Evolutionary conservation across 2,329 filamentous ascomycete genomes (phyloP).

Genomic region (Leptographium wingfieldii): DNA sequence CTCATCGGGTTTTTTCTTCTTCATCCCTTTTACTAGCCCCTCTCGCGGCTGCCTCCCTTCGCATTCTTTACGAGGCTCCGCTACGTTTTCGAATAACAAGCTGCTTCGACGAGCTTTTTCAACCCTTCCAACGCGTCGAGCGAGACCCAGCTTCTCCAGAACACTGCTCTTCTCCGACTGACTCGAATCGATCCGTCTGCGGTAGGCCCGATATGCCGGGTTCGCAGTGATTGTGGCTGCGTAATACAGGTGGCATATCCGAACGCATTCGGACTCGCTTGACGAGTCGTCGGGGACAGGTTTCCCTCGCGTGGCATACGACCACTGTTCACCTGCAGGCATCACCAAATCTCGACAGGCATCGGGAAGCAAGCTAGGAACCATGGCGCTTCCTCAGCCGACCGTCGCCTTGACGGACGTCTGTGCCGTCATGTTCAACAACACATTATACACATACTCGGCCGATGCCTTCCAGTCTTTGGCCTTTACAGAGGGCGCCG

Average conservation of each 20-base stretch:
- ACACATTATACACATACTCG: conserved; percentile 77
- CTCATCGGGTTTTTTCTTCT: not conserved
- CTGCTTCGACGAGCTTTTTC: not conserved
- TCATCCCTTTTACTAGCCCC: not conserved
- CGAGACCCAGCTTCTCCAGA: not conserved
- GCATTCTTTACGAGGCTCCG: not conserved
- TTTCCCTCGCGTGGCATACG: not conserved
- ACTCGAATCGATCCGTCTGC: not conserved
- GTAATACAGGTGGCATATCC: not conserved
- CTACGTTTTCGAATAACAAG: not conserved
- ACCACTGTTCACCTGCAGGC: not conserved
- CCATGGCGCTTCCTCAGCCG: conserved; percentile 63
- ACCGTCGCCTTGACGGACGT: conserved; percentile 57
- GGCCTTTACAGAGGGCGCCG: conserved; percentile 50
- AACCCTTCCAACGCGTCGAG: not conserved
- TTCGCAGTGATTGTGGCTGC: not conserved
- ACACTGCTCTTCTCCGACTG: not conserved
- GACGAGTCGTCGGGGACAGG: not conserved
- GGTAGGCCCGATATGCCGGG: not conserved
- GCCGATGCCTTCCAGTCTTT: conserved; percentile 63
- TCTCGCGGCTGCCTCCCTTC: not conserved
- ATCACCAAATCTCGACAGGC: not conserved
- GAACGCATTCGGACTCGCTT: not conserved
- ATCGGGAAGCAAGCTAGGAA: conserved; percentile 9
- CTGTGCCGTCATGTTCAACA: conserved; percentile 70